Evolutionary conservation across 495 filamentous ascomycete species (phyloP), one percentile per base, ranked within the genome.

Genomic region (Penicillium alfredii): DNA sequence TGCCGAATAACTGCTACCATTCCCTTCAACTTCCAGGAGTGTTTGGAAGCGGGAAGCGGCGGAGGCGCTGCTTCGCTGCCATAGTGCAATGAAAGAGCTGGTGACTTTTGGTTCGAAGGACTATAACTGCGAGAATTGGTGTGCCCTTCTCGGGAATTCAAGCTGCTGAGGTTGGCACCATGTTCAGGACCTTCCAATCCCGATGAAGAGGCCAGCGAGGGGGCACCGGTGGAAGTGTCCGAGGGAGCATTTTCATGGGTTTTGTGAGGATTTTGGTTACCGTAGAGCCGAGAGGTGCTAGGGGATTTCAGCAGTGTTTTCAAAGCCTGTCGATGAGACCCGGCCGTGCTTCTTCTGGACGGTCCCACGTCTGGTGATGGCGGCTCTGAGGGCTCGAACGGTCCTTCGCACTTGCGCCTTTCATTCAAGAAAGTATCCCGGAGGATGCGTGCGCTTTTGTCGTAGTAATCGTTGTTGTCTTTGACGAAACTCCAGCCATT

Each of bases 401-500:
- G 41, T 2, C 67, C 66, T 17, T 78, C 68, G 36, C 58, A 64
- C 33, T 67, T 71, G 31, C 74, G 69, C 47, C 77, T 83, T 57
- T 94, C 90, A 36, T 71, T 73, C 36, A 90, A 64, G 52, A 97
- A 99, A 55, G 86, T 86, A 6, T 92, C 78, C 47, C 79, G 82
- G 22, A 99, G 65, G 35, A 97, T 94, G 32, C 64, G 78, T 9
- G 92, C 80, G 47, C 82, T 89, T 51, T 84, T 84, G 51, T 97
- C 86, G 50, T 99, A 99, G 50, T 99, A 99, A 30, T 93, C 88
- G 29, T 95, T 88, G 53, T 99, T 99, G 61, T 99, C 92, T 61
- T 99, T 99, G 53, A 99, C 92, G 54, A 99, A 99, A 52, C 90
- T 96, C 92, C 92, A 99, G 11, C 92, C 92, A 59, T 99, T 99